A percentile compares a stretch with the other conserved stretches of the same genome.
Evolutionary conservation across 192 early-diverging fungal genomes (phyloP).

Genomic region (Mortierella alpina): DNA sequence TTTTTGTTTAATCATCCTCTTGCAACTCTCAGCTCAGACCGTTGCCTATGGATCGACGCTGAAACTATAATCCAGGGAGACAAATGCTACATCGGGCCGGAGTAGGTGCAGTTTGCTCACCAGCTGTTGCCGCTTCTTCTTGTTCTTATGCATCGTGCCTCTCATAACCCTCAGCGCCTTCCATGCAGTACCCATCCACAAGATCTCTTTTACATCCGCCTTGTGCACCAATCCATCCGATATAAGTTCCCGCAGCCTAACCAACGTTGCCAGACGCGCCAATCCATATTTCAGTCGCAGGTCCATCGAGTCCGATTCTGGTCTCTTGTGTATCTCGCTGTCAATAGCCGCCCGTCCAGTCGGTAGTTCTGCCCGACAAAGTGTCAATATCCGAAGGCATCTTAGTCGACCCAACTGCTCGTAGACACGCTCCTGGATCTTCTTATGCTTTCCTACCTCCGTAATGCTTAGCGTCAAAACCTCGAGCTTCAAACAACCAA

Average conservation of each 20-base stretch:
- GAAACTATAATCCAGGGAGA: neutral
- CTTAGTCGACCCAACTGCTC: constrained; percentile 1
- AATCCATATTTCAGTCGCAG: constrained; percentile 11
- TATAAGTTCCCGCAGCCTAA: neutral
- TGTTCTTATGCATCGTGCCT: constrained; percentile 3
- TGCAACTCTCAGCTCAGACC: no score
- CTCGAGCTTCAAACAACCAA: constrained; percentile 2
- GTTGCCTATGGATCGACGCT: no score
- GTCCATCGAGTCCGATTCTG: constrained; percentile 9
- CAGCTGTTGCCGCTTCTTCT: neutral
- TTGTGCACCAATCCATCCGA: constrained; percentile 1
- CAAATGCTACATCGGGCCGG: constrained; percentile 1
- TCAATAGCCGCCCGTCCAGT: neutral
- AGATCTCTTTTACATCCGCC: constrained; percentile 5
- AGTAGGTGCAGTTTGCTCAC: constrained; percentile 1
- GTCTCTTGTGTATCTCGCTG: neutral
- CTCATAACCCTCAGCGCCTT: neutral
- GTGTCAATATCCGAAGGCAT: neutral
- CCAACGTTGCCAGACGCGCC: constrained; percentile 3
- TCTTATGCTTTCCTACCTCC: constrained; percentile 3
- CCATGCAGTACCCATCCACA: constrained; percentile 8
- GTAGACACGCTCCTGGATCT: constrained; percentile 3
- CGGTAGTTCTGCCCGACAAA: neutral
- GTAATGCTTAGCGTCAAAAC: constrained; percentile 3
- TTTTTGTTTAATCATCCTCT: no score